Base-by-base conservation (phyloP, 371 early-diverging fungal species). In the Aphelidium insulamus region DNA sequence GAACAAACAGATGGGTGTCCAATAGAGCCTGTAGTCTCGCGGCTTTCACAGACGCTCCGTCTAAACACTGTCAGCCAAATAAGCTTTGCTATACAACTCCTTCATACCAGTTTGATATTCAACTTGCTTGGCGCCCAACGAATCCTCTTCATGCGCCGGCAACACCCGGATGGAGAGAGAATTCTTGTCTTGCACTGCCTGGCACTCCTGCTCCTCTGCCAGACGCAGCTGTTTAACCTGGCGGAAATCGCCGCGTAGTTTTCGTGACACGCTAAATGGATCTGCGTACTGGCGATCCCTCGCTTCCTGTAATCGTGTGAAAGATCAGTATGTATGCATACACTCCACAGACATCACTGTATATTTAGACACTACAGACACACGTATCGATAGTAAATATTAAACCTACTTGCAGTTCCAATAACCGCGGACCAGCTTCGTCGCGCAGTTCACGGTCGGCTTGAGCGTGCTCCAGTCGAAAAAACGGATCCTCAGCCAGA, bases 281-380 rank as follows among this genome's bases (percentile, higher is more conserved):
- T 86, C 78, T 26, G 53, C 58, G 79, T 80, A 83, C 24, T 57
- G 62, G 9, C 54, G 36, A n/a, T 75, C 60, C 32, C 56, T 65
- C 5, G 65, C 46, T 5, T 44, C 43, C 34, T 36, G 16, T 5
- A 28, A 16, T n/a, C 10, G 8, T 22, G 18, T 38, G 43, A 16
- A 32, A 28, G n/a, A n/a, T n/a, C n/a, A n/a, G n/a, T n/a, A n/a
- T n/a, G n/a, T n/a, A n/a, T n/a, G n/a, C n/a, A n/a, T n/a, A n/a
- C n/a, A n/a, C n/a, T n/a, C n/a, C n/a, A n/a, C n/a, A n/a, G n/a
- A n/a, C n/a, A n/a, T n/a, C n/a, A n/a, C n/a, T n/a, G n/a, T n/a
- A n/a, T n/a, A n/a, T n/a, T n/a, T n/a, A n/a, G n/a, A n/a, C n/a
- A n/a, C n/a, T n/a, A n/a, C n/a, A n/a, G n/a, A n/a, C 21, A 53